phyloP scores from a whole-genome alignment of 169 alveolate species.

The Eimeria necatrix region DNA sequence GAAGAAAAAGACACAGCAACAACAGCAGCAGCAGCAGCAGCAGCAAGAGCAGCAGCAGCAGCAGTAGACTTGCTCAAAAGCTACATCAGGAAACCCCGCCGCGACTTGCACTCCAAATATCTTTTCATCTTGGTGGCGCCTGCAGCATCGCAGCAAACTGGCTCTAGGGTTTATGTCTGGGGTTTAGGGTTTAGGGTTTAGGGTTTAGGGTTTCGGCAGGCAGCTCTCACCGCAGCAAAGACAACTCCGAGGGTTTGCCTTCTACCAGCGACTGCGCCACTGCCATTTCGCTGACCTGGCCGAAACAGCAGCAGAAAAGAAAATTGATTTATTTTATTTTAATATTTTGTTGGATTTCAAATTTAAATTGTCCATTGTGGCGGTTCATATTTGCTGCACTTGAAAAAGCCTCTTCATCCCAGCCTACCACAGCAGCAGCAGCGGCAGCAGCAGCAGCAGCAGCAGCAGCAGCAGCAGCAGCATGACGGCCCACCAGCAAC shows the following conservation, averaged over 20 bases:
- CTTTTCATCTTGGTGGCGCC: slow-evolving; percentile 86
- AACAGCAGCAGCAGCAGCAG: background rate
- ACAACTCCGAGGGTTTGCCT: slow-evolving; percentile 89
- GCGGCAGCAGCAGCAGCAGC: too few relatives aligned
- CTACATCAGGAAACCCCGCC: slow-evolving; percentile 83
- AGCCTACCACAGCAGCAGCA: too few relatives aligned
- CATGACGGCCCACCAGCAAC: too few relatives aligned
- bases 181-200: background rate
- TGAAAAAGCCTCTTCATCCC: too few relatives aligned
- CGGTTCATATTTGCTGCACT: background rate
- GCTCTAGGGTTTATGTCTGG: background rate
- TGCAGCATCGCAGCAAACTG: slow-evolving; percentile 5
- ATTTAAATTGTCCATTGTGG: background rate
- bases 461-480: too few relatives aligned
- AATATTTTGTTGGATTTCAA: too few relatives aligned
- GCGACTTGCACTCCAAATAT: slow-evolving; percentile 91
- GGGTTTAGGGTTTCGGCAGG: background rate
- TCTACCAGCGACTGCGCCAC: slow-evolving; percentile 87
- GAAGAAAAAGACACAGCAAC: too few relatives aligned
- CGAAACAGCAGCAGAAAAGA: background rate
- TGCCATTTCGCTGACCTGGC: slow-evolving; percentile 89
- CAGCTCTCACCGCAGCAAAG: slow-evolving; percentile 85
- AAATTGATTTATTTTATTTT: too few relatives aligned
- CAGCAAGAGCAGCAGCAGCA: background rate
- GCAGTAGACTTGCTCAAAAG: slow-evolving; percentile 54